Evolutionary conservation across 1,139 yeast species (phyloP).

Genomic region (Saccharomyces uvarum): DNA sequence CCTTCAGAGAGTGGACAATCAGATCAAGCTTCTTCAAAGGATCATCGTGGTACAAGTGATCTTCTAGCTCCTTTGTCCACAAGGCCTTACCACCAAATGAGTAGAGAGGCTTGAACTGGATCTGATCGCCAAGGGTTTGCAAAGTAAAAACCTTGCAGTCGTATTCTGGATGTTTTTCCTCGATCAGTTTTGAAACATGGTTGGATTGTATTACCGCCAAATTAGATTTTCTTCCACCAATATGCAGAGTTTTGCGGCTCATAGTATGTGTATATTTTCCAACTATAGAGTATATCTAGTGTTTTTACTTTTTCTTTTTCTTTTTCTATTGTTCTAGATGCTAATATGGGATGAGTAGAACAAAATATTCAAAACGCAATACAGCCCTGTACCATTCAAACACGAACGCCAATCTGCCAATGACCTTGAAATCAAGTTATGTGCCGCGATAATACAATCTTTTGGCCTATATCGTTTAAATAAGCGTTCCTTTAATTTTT

Average conservation of each 20-base stretch:
- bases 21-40: constrained; percentile 51
- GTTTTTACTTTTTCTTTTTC: neutral
- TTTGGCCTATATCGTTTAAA: neutral
- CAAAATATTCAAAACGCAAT: neutral
- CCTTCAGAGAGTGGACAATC: constrained; percentile 89
- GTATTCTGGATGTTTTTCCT: constrained; percentile 50
- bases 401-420: neutral
- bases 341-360: neutral
- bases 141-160: constrained; percentile 70
- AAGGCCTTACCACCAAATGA: constrained; percentile 92
- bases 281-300: neutral
- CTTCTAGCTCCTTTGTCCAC: constrained; percentile 94
- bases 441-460: neutral
- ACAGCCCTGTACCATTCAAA: constrained; percentile 1
- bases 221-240: constrained; percentile 85
- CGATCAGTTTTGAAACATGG: constrained; percentile 56
- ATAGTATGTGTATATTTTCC: constrained; percentile 3
- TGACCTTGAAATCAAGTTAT: neutral
- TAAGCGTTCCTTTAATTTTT: neutral
- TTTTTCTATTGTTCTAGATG: neutral
- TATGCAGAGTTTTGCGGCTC: constrained; percentile 27
- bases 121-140: constrained; percentile 83
- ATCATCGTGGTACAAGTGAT: constrained; percentile 57
- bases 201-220: constrained; percentile 84
- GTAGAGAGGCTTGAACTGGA: constrained; percentile 76